Evolutionary conservation across 2,329 filamentous ascomycete genomes (phyloP).

Genomic region (Ceratocystis harringtonii): DNA sequence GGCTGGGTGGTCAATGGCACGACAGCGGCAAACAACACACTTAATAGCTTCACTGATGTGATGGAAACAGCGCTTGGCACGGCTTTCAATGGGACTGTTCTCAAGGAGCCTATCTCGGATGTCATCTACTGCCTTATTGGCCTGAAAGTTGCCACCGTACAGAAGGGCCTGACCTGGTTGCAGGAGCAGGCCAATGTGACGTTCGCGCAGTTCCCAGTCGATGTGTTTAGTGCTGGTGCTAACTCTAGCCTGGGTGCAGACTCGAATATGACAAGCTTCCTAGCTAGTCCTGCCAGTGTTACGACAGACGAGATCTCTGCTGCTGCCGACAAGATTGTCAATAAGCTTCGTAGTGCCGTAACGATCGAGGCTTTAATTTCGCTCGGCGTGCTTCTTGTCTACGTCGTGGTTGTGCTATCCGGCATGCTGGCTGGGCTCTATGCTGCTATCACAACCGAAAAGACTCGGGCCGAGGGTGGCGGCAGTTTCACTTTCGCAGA

Average conservation of each 20-base stretch:
- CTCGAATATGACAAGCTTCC: constrained; percentile 50
- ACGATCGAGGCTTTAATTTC: constrained; percentile 69
- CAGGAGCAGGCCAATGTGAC: constrained; percentile 69
- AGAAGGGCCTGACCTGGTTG: constrained; percentile 88
- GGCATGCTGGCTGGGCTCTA: constrained; percentile 53
- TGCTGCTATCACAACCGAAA: constrained; percentile 44
- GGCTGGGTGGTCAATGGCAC: constrained; percentile 80
- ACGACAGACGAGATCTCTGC: constrained; percentile 70
- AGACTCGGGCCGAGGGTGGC: constrained; percentile 31
- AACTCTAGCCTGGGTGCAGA: constrained; percentile 43
- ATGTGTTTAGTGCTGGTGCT: constrained; percentile 74
- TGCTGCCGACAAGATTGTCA: constrained; percentile 55
- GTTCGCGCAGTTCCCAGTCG: constrained; percentile 61
- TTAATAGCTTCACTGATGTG: constrained; percentile 65
- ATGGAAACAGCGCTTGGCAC: constrained; percentile 59
- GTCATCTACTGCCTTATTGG: constrained; percentile 78
- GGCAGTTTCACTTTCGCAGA: constrained; percentile 9
- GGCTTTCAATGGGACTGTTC: constrained; percentile 69
- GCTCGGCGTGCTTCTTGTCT: constrained; percentile 56
- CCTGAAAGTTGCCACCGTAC: constrained; percentile 69
- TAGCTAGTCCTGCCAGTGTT: constrained; percentile 57
- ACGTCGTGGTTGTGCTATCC: constrained; percentile 60
- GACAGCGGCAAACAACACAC: constrained; percentile 64
- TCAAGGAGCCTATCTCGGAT: constrained; percentile 62
- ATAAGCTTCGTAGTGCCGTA: constrained; percentile 52